Conservation (phyloP, 257 asterid species). For the Solanum chilense region DNA sequence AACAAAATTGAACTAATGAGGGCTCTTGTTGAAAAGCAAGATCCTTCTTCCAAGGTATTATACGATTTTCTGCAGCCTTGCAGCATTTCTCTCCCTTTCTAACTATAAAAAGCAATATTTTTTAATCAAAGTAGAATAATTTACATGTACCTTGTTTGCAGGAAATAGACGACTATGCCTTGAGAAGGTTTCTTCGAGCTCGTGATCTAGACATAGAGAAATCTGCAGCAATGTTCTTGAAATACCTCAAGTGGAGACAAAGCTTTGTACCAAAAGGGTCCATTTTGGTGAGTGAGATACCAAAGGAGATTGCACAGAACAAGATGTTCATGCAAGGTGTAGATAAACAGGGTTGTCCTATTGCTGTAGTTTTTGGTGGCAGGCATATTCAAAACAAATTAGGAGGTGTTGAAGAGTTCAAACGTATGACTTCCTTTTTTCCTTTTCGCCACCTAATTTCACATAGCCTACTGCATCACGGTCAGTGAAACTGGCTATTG, state of each 20-base stretch:
- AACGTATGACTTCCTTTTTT: conserved; percentile 24
- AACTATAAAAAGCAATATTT: background rate
- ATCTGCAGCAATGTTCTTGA: conserved; percentile 47
- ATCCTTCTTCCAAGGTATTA: conserved; percentile 51
- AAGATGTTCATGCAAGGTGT: conserved; percentile 64
- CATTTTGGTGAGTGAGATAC: conserved; percentile 34
- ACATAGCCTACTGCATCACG: background rate
- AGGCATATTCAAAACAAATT: conserved; percentile 38
- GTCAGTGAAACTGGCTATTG: background rate
- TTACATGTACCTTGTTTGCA: conserved; percentile 1
- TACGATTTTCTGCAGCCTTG: background rate
- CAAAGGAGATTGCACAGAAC: conserved; percentile 49
- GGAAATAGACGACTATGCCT: conserved; percentile 51
- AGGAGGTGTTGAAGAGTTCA: conserved; percentile 68
- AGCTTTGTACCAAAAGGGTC: conserved; percentile 48
- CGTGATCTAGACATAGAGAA: conserved; percentile 48
- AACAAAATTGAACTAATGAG: conserved; percentile 33
- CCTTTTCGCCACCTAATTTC: background rate
- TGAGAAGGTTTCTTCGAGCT: conserved; percentile 77
- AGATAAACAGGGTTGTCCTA: conserved; percentile 60
- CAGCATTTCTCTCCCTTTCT: background rate
- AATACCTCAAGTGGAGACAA: conserved; percentile 51
- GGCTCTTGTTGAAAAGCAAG: conserved; percentile 34
- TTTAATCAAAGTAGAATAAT: background rate
- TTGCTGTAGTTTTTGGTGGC: conserved; percentile 43